Evolutionary conservation across 108 stramenopile species (phyloP), one percentile per base, ranked within the genome.

Genomic region (Nitzschia palea): DNA sequence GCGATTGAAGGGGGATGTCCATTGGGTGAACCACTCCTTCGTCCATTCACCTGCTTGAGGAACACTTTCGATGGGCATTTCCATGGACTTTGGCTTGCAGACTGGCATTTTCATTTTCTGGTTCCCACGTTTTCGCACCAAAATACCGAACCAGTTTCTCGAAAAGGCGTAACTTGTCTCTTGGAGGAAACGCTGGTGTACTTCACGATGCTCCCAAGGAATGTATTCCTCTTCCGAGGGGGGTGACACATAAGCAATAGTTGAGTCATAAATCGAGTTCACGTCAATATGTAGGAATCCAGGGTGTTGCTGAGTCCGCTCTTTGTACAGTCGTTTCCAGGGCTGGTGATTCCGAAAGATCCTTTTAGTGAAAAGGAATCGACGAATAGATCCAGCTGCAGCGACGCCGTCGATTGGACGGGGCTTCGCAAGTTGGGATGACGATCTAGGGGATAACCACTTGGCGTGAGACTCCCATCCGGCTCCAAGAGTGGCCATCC

Each of bases 201-300:
- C 90, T 63, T 86, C 76, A 20, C 90, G 83, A 51, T 60, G 78
- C 59, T 91, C 90, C 90, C 90, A 91, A 18, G 90, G 86, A 26
- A 70, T 78, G 26, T 54, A 36, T 56, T 91, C 90, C 26, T 80
- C 72, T 20, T 76, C 70, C 31, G 61, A 57, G 5, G 65, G 40
- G 20, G 74, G 69, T 32, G 77, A 64, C 10, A 30, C 76, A 17
- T 30, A 54, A 44, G 77, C 77, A 35, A 44, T 36, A 23, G 90
- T 74, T 4, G 82, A 69, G 22, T 87, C 87, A 44, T 78, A 83
- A n/a, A 91, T 77, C 44, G 90, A 91, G 59, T 83, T 80, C 15
- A 91, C 70, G 66, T 91, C 82, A 50, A 91, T 69, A 42, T 81
- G 71, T 18, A 78, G 51, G 64, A 80, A 91, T 27, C 90, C 90